Base-by-base conservation (phyloP, 2,329 filamentous ascomycete genomes). In the Cercospora brassicicola region DNA sequence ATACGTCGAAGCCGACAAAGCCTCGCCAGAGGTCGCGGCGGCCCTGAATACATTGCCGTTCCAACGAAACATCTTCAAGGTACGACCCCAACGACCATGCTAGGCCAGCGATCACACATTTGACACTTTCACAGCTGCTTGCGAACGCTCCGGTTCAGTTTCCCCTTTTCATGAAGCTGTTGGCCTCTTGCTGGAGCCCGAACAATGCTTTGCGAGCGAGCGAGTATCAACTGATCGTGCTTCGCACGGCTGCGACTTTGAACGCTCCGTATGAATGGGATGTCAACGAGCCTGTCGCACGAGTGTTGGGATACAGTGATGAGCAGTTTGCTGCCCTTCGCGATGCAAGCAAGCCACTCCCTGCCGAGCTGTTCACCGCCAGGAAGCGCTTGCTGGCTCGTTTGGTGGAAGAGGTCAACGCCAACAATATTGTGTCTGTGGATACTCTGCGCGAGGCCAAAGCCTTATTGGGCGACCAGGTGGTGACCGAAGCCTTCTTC, bases 261-360 rank as follows among this genome's bases (percentile, higher is more conserved):
- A 59, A 59, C 56, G 56, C 56, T 18, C 56, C 56, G 15, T 59
- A 59, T n/a, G 56, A 59, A 20, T 59, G 56, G 56, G 56, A 59
- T 31, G 56, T 59, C 28, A 59, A 59, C 18, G 56, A 28, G 28
- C 56, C 56, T 11, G 56, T 59, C 15, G 36, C 36, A 9, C 36
- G 36, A 1, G 36, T 42, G 36, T 42, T 42, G 36, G 36, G 36
- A 42, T 18, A 33, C 56, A 28, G 56, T 11, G 56, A 59, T 18
- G 56, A 28, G 2, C 56, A 59, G 15, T 59, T 59, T 4, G 28
- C 10, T 31, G 56, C 56, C n/a, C 56, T 59, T 31, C 20, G 28
- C n/a, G 56, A 59, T 59, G 56, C 56, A 18, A 31, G 26, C 56
- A 59, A 31, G 20, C 56, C 56, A 31, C 56, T 59, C 15, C 56